phyloP scores from a whole-genome alignment of 257 asterid species.

The Solanum microdontum region DNA sequence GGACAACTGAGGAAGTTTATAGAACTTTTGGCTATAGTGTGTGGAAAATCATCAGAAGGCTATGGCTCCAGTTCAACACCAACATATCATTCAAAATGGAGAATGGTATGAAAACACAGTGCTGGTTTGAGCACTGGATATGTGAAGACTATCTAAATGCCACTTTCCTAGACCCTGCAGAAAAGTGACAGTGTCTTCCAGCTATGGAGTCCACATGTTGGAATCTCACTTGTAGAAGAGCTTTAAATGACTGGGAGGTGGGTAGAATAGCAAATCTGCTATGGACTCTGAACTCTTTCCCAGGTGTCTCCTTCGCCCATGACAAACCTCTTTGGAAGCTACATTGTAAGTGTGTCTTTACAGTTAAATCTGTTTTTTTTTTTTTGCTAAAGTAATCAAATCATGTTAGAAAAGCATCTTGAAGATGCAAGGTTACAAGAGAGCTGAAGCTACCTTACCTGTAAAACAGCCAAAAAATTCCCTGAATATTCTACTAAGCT shows the following conservation, averaged over 20 bases:
- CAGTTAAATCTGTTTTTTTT: background rate
- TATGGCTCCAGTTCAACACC: background rate
- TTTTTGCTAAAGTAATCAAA: background rate
- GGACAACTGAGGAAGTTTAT: background rate
- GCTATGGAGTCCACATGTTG: background rate
- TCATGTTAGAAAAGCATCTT: background rate
- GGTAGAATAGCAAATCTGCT: background rate
- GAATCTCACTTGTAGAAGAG: background rate
- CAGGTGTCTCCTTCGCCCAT: background rate
- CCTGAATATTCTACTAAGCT: background rate
- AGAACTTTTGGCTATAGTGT: background rate
- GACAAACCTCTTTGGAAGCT: background rate
- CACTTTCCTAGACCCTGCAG: background rate
- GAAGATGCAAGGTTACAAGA: background rate
- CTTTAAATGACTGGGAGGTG: background rate
- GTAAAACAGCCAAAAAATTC: background rate
- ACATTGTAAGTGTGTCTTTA: background rate
- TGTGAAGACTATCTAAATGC: background rate
- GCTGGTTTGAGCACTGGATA: background rate
- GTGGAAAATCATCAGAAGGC: background rate
- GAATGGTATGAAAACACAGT: background rate
- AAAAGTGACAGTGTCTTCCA: background rate
- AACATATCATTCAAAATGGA: background rate
- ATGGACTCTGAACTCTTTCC: background rate
- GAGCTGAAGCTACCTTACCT: background rate